A percentile compares a stretch with the other conserved stretches of the same genome.
Conservation (phyloP, 441 rosid genomes). For the Isatis lusitanica region DNA sequence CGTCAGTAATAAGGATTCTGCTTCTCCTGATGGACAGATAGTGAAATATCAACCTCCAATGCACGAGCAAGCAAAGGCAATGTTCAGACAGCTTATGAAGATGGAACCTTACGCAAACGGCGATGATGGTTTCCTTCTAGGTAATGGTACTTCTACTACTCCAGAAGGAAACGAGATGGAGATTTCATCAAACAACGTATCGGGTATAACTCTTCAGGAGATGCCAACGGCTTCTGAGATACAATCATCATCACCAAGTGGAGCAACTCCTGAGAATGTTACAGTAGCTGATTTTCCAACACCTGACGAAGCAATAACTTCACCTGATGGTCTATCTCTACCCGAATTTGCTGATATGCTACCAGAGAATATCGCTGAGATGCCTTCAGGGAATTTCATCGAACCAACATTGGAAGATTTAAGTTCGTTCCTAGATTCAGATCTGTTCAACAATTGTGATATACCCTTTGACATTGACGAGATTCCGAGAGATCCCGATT, state of each 20-base stretch:
- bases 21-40: slow-evolving; percentile 78
- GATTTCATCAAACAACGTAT: slow-evolving; percentile 40
- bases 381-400: slow-evolving; percentile 46
- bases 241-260: slow-evolving; percentile 37
- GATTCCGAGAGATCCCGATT: slow-evolving; percentile 56
- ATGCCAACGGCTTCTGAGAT: slow-evolving; percentile 65
- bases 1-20: slow-evolving; percentile 44
- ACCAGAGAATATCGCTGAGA: slow-evolving; percentile 46
- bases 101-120: slow-evolving; percentile 49
- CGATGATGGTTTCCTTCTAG: slow-evolving; percentile 50
- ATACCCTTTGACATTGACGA: slow-evolving; percentile 51
- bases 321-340: slow-evolving; percentile 50
- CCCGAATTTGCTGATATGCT: slow-evolving; percentile 50
- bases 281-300: slow-evolving; percentile 46
- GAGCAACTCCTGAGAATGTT: slow-evolving; percentile 45
- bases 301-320: slow-evolving; percentile 44
- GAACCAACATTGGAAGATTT: slow-evolving; percentile 39
- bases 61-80: slow-evolving; percentile 70
- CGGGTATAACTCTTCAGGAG: slow-evolving; percentile 81
- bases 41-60: slow-evolving; percentile 72
- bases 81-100: slow-evolving; percentile 69
- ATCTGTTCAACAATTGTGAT: slow-evolving; percentile 45
- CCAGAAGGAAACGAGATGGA: slow-evolving; percentile 48
- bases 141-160: slow-evolving; percentile 44
- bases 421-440: slow-evolving; percentile 50